A percentile compares a stretch with the other conserved stretches of the same genome.
Conservation (phyloP, 495 filamentous ascomycete genomes). For the Ramalina peruviana region DNA sequence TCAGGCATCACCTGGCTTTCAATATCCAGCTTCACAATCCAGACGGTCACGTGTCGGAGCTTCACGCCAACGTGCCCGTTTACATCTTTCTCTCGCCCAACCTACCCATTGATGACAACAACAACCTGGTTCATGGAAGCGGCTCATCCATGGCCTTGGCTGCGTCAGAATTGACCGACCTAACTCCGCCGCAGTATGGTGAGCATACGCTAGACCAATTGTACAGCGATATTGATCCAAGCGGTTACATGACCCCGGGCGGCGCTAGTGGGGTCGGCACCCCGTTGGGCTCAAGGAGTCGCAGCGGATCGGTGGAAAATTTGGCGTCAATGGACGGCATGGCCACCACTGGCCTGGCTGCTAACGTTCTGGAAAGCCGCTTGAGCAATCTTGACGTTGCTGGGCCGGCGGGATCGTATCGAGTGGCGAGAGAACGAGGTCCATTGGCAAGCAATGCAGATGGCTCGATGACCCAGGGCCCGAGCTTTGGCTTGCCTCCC, state of each 20-base stretch:
- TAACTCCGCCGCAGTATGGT: constrained; percentile 78
- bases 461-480: neutral
- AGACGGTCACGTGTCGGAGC: constrained; percentile 84
- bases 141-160: constrained; percentile 24
- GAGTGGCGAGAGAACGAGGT: constrained; percentile 6
- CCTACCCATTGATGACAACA: constrained; percentile 68
- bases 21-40: constrained; percentile 82
- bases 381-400: constrained; percentile 39
- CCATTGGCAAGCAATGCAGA: constrained; percentile 9
- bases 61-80: constrained; percentile 73
- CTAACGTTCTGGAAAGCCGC: constrained; percentile 47
- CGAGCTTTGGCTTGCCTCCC: neutral
- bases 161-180: constrained; percentile 25
- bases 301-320: constrained; percentile 67
- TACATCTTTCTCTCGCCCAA: constrained; percentile 89
- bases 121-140: constrained; percentile 48
- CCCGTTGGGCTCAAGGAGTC: constrained; percentile 61
- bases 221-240: constrained; percentile 70
- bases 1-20: constrained; percentile 76
- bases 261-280: constrained; percentile 56
- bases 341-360: constrained; percentile 34
- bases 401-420: neutral
- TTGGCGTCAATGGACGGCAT: constrained; percentile 48
- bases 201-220: constrained; percentile 77
- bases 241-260: constrained; percentile 63